Evolutionary conservation across 805 yeast species (phyloP).

Genomic region (Saccharomycopsis fodiens): DNA sequence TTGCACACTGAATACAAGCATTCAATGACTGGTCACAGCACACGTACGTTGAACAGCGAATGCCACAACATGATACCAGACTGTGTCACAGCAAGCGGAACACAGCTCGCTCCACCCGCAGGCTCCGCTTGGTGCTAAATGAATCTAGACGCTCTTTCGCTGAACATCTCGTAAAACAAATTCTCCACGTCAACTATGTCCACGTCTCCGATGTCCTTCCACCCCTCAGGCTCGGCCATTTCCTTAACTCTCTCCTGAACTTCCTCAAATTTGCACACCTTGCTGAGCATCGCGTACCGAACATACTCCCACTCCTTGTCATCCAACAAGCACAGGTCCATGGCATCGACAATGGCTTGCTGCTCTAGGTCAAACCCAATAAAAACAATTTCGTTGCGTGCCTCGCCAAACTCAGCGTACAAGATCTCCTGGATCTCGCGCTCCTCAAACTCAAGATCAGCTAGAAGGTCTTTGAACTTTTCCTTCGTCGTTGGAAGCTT

Average conservation of each 20-base stretch:
- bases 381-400: slow-evolving; percentile 39
- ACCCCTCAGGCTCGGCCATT: slow-evolving; percentile 9
- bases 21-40: too few relatives aligned
- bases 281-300: slow-evolving; percentile 9
- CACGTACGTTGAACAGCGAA: too few relatives aligned
- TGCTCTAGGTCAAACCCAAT: slow-evolving; percentile 34
- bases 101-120: too few relatives aligned
- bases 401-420: slow-evolving; percentile 34
- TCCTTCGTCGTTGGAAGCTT: slow-evolving; percentile 2
- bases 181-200: slow-evolving; percentile 8
- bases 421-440: slow-evolving; percentile 30
- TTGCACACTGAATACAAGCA: too few relatives aligned
- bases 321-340: slow-evolving; percentile 34
- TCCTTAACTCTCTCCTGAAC: background rate
- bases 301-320: slow-evolving; percentile 29
- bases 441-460: slow-evolving; percentile 26
- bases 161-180: slow-evolving; percentile 7
- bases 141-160: slow-evolving; percentile 8
- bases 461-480: slow-evolving; percentile 27
- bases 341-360: slow-evolving; percentile 24
- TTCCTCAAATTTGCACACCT: slow-evolving; percentile 6
- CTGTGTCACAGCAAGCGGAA: too few relatives aligned
- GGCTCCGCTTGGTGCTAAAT: too few relatives aligned
- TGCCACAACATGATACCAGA: too few relatives aligned
- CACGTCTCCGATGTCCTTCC: slow-evolving; percentile 3